Conservation (phyloP, 2,329 filamentous ascomycete species). For the Drechslera avenae region DNA sequence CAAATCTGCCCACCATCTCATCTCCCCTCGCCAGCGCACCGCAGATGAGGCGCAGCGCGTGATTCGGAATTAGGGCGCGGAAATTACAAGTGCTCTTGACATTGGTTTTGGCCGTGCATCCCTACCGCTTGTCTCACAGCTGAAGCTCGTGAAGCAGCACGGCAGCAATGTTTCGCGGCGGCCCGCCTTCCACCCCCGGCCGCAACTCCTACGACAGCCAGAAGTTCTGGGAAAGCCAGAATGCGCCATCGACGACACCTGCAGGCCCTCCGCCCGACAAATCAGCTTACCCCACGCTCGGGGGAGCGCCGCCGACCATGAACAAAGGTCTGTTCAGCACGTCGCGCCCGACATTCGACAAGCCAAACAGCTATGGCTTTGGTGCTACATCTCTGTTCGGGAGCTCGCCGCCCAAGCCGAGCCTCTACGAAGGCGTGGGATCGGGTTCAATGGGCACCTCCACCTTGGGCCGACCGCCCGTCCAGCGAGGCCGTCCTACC, state of each 20-base stretch:
- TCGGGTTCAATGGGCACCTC: slow-evolving; percentile 35
- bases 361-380: slow-evolving; percentile 26
- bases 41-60: slow-evolving; percentile 2
- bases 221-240: slow-evolving; percentile 13
- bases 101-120: slow-evolving; percentile 9
- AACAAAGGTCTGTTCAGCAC: slow-evolving; percentile 54
- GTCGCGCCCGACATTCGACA: slow-evolving; percentile 51
- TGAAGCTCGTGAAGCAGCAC: slow-evolving; percentile 6
- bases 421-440: slow-evolving; percentile 35
- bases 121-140: slow-evolving; percentile 3
- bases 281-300: slow-evolving; percentile 54
- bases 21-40: neutral
- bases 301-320: slow-evolving; percentile 57
- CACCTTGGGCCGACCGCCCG: slow-evolving; percentile 34
- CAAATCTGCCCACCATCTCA: neutral
- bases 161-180: slow-evolving; percentile 43
- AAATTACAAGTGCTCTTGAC: slow-evolving; percentile 5
- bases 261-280: slow-evolving; percentile 60
- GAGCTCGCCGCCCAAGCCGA: slow-evolving; percentile 45
- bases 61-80: neutral
- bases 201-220: slow-evolving; percentile 30
- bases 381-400: slow-evolving; percentile 24
- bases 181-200: slow-evolving; percentile 47
- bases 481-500: slow-evolving; percentile 36
- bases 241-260: slow-evolving; percentile 61